phyloP scores from a whole-genome alignment of 805 yeast genomes.

The Starmera quercuum region DNA sequence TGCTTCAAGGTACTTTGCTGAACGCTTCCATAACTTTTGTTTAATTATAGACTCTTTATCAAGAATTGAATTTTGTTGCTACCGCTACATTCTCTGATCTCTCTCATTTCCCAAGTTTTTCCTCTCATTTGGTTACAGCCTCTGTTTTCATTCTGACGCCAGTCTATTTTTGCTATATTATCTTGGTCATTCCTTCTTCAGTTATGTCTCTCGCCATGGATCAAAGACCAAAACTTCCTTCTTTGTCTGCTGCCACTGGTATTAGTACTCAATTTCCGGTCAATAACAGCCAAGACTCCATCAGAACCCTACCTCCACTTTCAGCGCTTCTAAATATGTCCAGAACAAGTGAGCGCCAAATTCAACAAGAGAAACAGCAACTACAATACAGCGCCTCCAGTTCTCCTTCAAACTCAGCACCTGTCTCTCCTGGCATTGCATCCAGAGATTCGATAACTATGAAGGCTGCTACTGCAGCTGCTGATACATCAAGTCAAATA shows the following conservation, averaged over 20 bases:
- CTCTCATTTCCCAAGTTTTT: too few relatives aligned
- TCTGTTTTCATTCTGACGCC: too few relatives aligned
- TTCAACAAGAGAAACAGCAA: not conserved
- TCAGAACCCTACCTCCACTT: constrained; percentile 12
- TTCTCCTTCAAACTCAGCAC: constrained; percentile 5
- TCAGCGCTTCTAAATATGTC: constrained; percentile 8
- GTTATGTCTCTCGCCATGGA: constrained; percentile 1
- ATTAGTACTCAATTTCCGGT: not conserved
- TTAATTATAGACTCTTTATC: too few relatives aligned
- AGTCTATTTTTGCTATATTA: too few relatives aligned
- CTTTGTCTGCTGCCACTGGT: constrained; percentile 2
- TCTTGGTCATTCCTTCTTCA: too few relatives aligned
- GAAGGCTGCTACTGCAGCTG: not conserved
- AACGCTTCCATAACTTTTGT: too few relatives aligned
- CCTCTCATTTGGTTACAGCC: too few relatives aligned
- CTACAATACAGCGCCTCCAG: constrained; percentile 1
- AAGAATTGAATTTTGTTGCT: too few relatives aligned
- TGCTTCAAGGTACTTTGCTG: too few relatives aligned
- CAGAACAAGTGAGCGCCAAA: constrained; percentile 1
- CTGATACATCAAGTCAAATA: constrained; percentile 1
- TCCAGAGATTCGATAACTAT: constrained; percentile 3
- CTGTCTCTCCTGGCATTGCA: constrained; percentile 10
- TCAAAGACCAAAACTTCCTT: constrained; percentile 11
- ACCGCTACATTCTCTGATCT: too few relatives aligned
- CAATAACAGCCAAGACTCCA: not conserved